These are phyloP conservation scores for Calamus simplicifolius DNA, from an alignment of 176 grass and related monocot species.

Conservation along the genomic window DNA sequence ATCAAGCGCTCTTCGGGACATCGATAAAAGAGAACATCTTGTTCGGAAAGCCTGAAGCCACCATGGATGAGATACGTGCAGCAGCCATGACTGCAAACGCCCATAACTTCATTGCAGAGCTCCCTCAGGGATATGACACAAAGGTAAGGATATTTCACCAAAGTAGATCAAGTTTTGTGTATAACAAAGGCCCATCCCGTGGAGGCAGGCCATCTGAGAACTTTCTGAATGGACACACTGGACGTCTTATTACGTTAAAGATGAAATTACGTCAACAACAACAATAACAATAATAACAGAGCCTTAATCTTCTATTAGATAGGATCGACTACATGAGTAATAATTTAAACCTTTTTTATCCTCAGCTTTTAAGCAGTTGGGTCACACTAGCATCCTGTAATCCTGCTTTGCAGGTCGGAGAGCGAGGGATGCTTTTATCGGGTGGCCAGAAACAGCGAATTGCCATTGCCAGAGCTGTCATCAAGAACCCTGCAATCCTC, in stretches of 20 bases:
- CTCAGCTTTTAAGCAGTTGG: too few species aligned
- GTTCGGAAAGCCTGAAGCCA: slow-evolving; percentile 76
- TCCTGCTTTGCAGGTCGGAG: slow-evolving; percentile 57
- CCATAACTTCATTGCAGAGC: slow-evolving; percentile 77
- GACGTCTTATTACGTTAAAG: too few species aligned
- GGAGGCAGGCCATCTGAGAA: too few species aligned
- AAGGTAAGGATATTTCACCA: slow-evolving; percentile 35
- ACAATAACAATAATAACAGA: too few species aligned
- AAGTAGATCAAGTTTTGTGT: neutral
- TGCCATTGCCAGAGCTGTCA: slow-evolving; percentile 83
- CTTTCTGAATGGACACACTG: too few species aligned
- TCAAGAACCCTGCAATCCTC: slow-evolving; percentile 90
- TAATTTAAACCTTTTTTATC: too few species aligned
- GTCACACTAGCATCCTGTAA: too few species aligned
- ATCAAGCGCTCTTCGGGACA: slow-evolving; percentile 86
- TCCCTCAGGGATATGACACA: slow-evolving; percentile 89
- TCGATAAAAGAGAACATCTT: slow-evolving; percentile 96
- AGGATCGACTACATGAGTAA: too few species aligned
- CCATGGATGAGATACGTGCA: slow-evolving; percentile 72
- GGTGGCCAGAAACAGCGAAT: slow-evolving; percentile 96
- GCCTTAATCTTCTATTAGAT: too few species aligned
- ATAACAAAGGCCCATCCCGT: too few species aligned
- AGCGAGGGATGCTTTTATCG: slow-evolving; percentile 76
- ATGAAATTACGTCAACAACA: too few species aligned
- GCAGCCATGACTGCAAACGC: slow-evolving; percentile 96